Evolutionary conservation across 306 rosid genomes (phyloP).

Genomic region (Crotalaria pallida): DNA sequence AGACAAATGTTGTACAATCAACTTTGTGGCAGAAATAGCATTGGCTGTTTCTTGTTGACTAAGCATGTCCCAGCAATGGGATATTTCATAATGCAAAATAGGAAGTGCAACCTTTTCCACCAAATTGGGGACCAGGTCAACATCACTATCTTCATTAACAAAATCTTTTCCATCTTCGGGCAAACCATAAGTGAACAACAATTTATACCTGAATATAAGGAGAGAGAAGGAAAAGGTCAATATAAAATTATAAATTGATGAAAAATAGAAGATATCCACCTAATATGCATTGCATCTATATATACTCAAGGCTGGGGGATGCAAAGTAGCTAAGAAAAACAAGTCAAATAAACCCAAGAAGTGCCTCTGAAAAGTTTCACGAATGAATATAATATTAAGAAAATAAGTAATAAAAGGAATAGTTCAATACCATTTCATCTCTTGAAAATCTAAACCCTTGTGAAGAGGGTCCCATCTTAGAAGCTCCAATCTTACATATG

Average conservation of each 20-base stretch:
- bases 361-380: background rate
- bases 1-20: slow-evolving; percentile 78
- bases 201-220: slow-evolving; percentile 56
- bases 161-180: slow-evolving; percentile 60
- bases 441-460: slow-evolving; percentile 69
- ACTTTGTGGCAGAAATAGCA: slow-evolving; percentile 69
- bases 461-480: slow-evolving; percentile 94
- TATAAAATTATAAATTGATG: background rate
- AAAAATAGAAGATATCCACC: background rate
- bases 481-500: slow-evolving; percentile 90
- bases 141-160: slow-evolving; percentile 71
- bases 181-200: slow-evolving; percentile 66
- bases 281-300: background rate
- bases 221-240: background rate
- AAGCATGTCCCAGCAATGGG: slow-evolving; percentile 89
- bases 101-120: slow-evolving; percentile 96
- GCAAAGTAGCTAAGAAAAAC: background rate
- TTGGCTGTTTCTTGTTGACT: slow-evolving; percentile 71
- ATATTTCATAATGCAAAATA: slow-evolving; percentile 75
- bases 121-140: slow-evolving; percentile 79
- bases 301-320: background rate
- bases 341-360: background rate
- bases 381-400: background rate
- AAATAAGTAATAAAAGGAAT: slow-evolving; percentile 4
- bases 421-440: slow-evolving; percentile 76